Conservation (phyloP, 805 yeast species). For the Wickerhamomyces queroliae region DNA sequence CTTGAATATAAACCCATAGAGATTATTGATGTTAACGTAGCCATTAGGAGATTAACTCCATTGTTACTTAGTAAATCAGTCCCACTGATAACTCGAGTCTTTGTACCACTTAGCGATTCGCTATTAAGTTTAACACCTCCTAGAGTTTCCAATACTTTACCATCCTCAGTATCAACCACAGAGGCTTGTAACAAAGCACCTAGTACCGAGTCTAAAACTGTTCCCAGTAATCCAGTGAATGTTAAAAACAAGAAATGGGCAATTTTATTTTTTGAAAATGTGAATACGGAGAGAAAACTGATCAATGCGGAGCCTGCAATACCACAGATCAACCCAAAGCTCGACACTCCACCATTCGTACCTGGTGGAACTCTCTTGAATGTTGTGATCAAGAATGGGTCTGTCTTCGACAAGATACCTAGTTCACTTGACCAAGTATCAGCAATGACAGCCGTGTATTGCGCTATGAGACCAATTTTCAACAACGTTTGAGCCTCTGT, state of each 20-base stretch:
- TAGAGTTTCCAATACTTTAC: conserved; percentile 22
- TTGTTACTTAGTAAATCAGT: conserved; percentile 32
- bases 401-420: conserved; percentile 32
- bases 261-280: conserved; percentile 11
- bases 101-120: conserved; percentile 13
- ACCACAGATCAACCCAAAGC: conserved; percentile 31
- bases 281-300: conserved; percentile 22
- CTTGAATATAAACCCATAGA: conserved; percentile 22
- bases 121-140: conserved; percentile 29
- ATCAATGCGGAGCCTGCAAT: conserved; percentile 29
- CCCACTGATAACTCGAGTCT: conserved; percentile 23
- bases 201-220: conserved; percentile 33
- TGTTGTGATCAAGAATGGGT: conserved; percentile 35
- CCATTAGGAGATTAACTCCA: conserved; percentile 31
- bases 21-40: conserved; percentile 22
- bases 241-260: conserved; percentile 24
- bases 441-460: conserved; percentile 38
- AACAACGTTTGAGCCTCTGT: conserved; percentile 9
- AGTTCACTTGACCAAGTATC: conserved; percentile 44
- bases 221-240: conserved; percentile 30
- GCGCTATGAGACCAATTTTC: conserved; percentile 24
- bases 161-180: conserved; percentile 25
- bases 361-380: conserved; percentile 37
- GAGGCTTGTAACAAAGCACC: conserved; percentile 37
- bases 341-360: conserved; percentile 40